Conservation (phyloP, 495 filamentous ascomycete species). For the Neurospora sp. region DNA sequence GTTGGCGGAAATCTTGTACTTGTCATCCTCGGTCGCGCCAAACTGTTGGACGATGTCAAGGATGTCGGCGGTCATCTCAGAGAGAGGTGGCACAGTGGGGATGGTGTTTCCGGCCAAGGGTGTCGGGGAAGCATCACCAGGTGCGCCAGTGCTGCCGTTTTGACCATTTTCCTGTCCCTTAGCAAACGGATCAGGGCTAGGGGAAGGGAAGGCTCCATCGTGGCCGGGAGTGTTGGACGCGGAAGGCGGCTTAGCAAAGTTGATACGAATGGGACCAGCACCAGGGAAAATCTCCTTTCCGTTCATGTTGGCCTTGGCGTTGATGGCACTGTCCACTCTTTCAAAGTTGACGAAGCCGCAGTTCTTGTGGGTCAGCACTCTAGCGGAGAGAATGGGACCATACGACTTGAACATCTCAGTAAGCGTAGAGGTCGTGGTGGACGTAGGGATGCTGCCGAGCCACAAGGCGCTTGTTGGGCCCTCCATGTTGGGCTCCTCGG, state of each 20-base stretch:
- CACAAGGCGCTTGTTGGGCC: constrained; percentile 87
- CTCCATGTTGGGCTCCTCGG: constrained; percentile 73
- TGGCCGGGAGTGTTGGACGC: constrained; percentile 74
- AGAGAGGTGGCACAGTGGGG: constrained; percentile 60
- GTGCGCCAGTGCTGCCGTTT: constrained; percentile 29
- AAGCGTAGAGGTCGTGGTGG: constrained; percentile 86
- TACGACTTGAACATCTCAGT: constrained; percentile 87
- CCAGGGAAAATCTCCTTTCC: constrained; percentile 98
- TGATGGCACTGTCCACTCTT: constrained; percentile 75
- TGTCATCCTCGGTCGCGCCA: constrained; percentile 75
- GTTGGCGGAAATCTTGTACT: constrained; percentile 56
- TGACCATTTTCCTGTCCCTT: constrained; percentile 39
- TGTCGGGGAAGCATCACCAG: constrained; percentile 34
- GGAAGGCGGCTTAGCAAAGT: constrained; percentile 92
- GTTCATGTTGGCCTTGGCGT: constrained; percentile 77
- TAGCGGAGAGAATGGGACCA: constrained; percentile 81
- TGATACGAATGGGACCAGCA: constrained; percentile 87
- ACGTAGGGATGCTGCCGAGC: constrained; percentile 97
- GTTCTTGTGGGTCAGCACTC: constrained; percentile 96
- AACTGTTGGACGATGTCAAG: constrained; percentile 79
- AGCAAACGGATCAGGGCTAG: constrained; percentile 78
- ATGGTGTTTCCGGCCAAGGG: constrained; percentile 35
- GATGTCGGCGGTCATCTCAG: constrained; percentile 73
- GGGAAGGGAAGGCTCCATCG: constrained; percentile 77
- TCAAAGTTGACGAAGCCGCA: constrained; percentile 99